Percentiles rank a stretch among this genome's conserved stretches.
Conservation (phyloP, 73 alveolate species). For the Paramecium tetraurelia region DNA sequence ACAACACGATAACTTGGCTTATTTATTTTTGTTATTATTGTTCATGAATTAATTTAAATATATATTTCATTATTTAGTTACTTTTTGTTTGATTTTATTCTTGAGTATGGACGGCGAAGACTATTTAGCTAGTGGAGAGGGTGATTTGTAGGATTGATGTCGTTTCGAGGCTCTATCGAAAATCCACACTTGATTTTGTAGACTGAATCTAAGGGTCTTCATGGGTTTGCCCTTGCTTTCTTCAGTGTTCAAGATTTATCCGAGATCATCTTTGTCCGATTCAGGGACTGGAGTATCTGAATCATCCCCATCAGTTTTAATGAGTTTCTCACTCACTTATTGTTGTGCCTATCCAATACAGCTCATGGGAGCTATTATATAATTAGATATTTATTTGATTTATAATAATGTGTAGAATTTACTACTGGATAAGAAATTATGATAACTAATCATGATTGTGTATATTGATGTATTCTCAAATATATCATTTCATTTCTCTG, state of each 20-base stretch:
- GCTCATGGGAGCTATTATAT: not conserved
- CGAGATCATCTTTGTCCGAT: slow-evolving; percentile 10
- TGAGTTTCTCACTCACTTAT: not conserved
- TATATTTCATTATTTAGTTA: not conserved
- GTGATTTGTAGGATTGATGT: not conserved
- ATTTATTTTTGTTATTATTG: not conserved
- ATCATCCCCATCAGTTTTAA: slow-evolving; percentile 15
- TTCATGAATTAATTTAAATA: not conserved
- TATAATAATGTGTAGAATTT: not conserved
- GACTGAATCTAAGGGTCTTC: not conserved
- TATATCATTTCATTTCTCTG: not conserved
- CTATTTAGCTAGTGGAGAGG: not conserved
- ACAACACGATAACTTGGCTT: not conserved
- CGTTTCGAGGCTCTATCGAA: not conserved
- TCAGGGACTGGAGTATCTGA: not conserved
- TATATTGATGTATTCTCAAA: not conserved
- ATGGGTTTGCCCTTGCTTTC: not conserved
- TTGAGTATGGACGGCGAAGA: not conserved
- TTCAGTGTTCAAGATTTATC: not conserved
- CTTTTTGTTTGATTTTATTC: not conserved
- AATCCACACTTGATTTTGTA: not conserved
- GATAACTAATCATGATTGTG: not conserved
- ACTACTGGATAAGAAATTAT: not conserved
- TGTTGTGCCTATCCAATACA: not conserved
- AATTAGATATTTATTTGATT: not conserved